Percentiles rank a stretch among this genome's conserved stretches.
Evolutionary conservation across 345 rosid genomes (phyloP).

Genomic region (Citrus trifoliata): DNA sequence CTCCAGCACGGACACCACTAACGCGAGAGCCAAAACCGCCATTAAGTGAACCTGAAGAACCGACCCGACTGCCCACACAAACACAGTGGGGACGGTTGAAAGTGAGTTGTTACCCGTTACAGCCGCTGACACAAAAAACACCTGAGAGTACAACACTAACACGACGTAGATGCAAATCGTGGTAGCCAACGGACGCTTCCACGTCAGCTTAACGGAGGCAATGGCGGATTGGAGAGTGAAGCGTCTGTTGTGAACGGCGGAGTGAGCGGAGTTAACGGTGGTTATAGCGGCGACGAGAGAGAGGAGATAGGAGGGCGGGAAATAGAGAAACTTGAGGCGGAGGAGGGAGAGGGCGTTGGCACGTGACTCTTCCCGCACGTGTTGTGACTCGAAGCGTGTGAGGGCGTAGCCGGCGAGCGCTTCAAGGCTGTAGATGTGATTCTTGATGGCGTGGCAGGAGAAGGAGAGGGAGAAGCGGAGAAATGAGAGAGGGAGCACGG

Average conservation of each 20-base stretch:
- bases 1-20: slow-evolving; percentile 67
- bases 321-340: slow-evolving; percentile 44
- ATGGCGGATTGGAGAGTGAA: slow-evolving; percentile 29
- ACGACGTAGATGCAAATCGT: slow-evolving; percentile 45
- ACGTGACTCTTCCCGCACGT: slow-evolving; percentile 66
- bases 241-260: slow-evolving; percentile 21
- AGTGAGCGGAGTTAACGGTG: slow-evolving; percentile 33
- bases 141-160: slow-evolving; percentile 39
- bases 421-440: slow-evolving; percentile 58
- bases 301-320: slow-evolving; percentile 51
- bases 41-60: slow-evolving; percentile 53
- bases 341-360: slow-evolving; percentile 51
- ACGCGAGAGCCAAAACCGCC: slow-evolving; percentile 52
- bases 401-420: slow-evolving; percentile 42
- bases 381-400: slow-evolving; percentile 67
- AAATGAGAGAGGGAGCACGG: slow-evolving; percentile 57
- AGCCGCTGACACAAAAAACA: slow-evolving; percentile 26
- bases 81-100: slow-evolving; percentile 19
- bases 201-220: slow-evolving; percentile 28
- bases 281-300: slow-evolving; percentile 49
- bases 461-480: slow-evolving; percentile 53
- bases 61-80: slow-evolving; percentile 25
- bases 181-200: slow-evolving; percentile 53
- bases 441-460: slow-evolving; percentile 38
- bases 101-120: slow-evolving; percentile 3